These are phyloP conservation scores for Sapria himalayana DNA, from an alignment of 345 rosid genomes.

Conservation along the genomic window DNA sequence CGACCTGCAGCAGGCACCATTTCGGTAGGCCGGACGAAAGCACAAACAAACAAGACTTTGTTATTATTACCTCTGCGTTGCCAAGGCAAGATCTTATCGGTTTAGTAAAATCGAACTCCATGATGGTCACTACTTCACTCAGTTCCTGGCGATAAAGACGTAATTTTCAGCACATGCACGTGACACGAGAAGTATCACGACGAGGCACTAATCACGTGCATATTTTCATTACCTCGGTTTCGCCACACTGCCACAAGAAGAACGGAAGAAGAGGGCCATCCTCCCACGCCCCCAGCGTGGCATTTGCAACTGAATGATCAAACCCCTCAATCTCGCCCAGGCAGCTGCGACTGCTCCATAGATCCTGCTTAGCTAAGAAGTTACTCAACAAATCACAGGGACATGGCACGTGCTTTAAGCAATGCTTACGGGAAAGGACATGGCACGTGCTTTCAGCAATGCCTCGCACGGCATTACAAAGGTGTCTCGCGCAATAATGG, in stretches of 20 bases:
- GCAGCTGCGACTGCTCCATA: conserved; percentile 62
- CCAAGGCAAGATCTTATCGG: conserved; percentile 42
- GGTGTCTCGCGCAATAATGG: conserved; percentile 37
- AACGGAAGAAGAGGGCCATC: conserved; percentile 60
- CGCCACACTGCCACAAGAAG: conserved; percentile 79
- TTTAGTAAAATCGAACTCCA: conserved; percentile 63
- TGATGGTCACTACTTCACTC: conserved; percentile 31
- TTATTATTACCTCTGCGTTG: conserved; percentile 39
- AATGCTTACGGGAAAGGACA: conserved; percentile 67
- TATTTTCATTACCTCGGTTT: conserved; percentile 33
- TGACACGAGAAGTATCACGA: neutral
- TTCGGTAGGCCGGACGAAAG: neutral
- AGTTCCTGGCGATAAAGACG: too few relatives aligned
- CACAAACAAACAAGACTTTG: neutral
- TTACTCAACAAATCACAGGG: neutral
- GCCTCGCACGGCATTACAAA: conserved; percentile 66
- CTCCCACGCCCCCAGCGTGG: conserved; percentile 59
- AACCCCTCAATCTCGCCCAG: conserved; percentile 65
- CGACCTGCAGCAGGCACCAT: conserved; percentile 21
- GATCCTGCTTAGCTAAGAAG: conserved; percentile 32
- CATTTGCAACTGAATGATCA: conserved; percentile 60
- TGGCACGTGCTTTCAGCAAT: conserved; percentile 54
- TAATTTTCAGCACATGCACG: conserved; percentile 7
- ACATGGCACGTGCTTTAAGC: neutral
- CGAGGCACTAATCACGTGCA: neutral